Conservation (phyloP, 225 moss, liverwort and hornwort genomes). For the Pleurozium schreberi region DNA sequence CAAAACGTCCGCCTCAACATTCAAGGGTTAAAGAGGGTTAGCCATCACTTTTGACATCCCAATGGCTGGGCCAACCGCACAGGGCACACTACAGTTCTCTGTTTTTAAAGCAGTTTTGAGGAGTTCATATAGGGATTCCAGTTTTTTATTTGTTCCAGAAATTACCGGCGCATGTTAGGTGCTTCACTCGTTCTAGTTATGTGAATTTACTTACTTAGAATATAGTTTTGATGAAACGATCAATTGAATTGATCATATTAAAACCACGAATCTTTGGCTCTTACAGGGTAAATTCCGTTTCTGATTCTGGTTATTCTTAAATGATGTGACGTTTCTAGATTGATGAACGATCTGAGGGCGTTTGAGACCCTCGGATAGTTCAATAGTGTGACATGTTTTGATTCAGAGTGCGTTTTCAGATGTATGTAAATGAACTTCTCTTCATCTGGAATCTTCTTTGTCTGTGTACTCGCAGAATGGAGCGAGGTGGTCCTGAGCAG, state of each 20-base stretch:
- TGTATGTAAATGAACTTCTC: background rate
- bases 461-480: conserved; percentile 44
- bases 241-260: background rate
- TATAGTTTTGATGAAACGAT: background rate
- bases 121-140: background rate
- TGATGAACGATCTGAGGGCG: background rate
- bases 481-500: conserved; percentile 56
- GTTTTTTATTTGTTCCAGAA: background rate
- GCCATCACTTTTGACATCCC: too few species aligned
- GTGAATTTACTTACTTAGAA: background rate
- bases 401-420: background rate
- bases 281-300: background rate
- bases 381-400: background rate
- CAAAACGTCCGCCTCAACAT: too few species aligned
- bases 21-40: too few species aligned
- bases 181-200: background rate
- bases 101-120: background rate
- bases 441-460: background rate
- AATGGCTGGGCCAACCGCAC: too few species aligned
- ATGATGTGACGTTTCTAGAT: background rate
- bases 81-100: too few species aligned
- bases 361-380: background rate
- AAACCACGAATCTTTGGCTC: background rate
- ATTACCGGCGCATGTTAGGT: background rate
- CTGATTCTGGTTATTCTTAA: background rate